These are phyloP conservation scores for Aspergillus avenaceus DNA, from an alignment of 495 filamentous ascomycete genomes.

Conservation along the genomic window DNA sequence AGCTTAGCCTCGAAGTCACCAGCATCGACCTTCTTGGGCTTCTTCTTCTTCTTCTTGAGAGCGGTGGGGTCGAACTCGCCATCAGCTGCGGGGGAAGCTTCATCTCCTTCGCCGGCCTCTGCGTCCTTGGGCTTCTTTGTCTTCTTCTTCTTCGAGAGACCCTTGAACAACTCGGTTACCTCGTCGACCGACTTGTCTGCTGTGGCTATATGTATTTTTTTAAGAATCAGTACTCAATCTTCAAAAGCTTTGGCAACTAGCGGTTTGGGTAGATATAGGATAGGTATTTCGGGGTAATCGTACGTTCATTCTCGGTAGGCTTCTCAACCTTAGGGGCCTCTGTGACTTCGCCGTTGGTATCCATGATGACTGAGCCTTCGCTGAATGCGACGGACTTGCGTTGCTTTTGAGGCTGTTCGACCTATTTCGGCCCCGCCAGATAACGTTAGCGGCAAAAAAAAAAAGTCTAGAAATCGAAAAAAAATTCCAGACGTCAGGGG, in stretches of 20 bases:
- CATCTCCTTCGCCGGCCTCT: slow-evolving; percentile 51
- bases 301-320: slow-evolving; percentile 60
- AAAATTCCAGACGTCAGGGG: slow-evolving; percentile 9
- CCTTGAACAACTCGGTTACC: slow-evolving; percentile 71
- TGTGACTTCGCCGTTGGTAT: slow-evolving; percentile 77
- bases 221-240: background rate
- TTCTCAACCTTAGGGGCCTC: slow-evolving; percentile 64
- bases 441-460: slow-evolving; percentile 15
- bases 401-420: slow-evolving; percentile 40
- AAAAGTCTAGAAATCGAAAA: slow-evolving; percentile 2
- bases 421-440: slow-evolving; percentile 17
- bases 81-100: slow-evolving; percentile 55
- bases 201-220: slow-evolving; percentile 1
- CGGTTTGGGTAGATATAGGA: no score
- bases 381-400: slow-evolving; percentile 92
- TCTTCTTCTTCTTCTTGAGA: slow-evolving; percentile 97
- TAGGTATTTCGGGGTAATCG: slow-evolving; percentile 13
- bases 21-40: slow-evolving; percentile 64
- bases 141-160: slow-evolving; percentile 86
- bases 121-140: slow-evolving; percentile 59
- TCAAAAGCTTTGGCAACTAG: no score
- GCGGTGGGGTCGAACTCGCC: slow-evolving; percentile 68
- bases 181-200: slow-evolving; percentile 66
- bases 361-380: slow-evolving; percentile 76
- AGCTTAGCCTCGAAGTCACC: slow-evolving; percentile 80